Percentiles rank a stretch among this genome's conserved stretches.
Conservation (phyloP, 2,329 filamentous ascomycete genomes). For the Akanthomyces uredinophilus region DNA sequence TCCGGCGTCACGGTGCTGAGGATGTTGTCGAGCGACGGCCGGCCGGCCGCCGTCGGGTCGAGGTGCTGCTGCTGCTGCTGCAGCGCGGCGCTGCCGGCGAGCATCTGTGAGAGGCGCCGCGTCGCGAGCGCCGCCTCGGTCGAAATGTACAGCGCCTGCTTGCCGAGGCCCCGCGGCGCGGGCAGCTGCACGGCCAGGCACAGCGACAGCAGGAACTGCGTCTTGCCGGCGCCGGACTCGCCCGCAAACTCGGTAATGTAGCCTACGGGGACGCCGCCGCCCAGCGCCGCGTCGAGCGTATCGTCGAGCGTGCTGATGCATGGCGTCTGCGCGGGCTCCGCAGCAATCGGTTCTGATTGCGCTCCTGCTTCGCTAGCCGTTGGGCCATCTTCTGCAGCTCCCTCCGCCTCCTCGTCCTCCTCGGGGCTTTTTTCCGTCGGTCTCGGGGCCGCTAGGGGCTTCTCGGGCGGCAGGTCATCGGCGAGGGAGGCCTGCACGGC, state of each 20-base stretch:
- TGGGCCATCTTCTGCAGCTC: neutral
- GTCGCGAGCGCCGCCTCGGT: constrained; percentile 86
- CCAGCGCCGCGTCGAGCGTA: constrained; percentile 62
- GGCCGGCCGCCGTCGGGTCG: constrained; percentile 22
- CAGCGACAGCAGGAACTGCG: constrained; percentile 82
- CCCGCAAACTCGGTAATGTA: constrained; percentile 86
- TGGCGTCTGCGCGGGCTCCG: constrained; percentile 19
- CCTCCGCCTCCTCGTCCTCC: neutral
- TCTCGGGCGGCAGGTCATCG: constrained; percentile 43
- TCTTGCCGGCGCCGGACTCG: constrained; percentile 92
- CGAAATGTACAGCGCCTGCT: constrained; percentile 84
- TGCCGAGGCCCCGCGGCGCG: constrained; percentile 62
- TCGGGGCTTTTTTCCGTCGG: neutral
- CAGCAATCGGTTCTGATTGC: neutral
- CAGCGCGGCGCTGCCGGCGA: constrained; percentile 61
- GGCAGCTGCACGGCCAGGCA: constrained; percentile 81
- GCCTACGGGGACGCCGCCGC: constrained; percentile 74
- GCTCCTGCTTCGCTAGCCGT: neutral
- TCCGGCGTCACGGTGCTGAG: constrained; percentile 80
- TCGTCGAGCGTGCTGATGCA: constrained; percentile 78
- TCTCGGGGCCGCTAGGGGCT: neutral
- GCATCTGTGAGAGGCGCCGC: constrained; percentile 72
- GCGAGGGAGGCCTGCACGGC: constrained; percentile 65
- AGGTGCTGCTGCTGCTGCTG: constrained; percentile 38
- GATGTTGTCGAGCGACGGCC: constrained; percentile 67